A percentile compares a stretch with the other conserved stretches of the same genome.
Conservation (phyloP, 2,329 filamentous ascomycete genomes). For the Penicillium sp. region DNA sequence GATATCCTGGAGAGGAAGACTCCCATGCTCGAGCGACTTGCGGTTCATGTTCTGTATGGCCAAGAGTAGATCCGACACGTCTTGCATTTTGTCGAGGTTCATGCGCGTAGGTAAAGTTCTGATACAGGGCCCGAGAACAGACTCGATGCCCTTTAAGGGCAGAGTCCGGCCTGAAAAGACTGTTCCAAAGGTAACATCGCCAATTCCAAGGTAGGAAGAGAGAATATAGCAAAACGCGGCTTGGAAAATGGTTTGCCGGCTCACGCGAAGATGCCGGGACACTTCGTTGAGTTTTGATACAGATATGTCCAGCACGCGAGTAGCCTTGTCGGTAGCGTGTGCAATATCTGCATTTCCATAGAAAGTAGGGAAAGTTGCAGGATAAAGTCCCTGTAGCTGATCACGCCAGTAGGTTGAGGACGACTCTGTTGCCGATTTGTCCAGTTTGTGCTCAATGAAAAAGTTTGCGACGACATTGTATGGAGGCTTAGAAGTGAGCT, state of each 20-base stretch:
- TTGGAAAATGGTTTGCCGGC: conserved; percentile 73
- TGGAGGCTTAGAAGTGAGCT: conserved; percentile 49
- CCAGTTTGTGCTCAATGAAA: conserved; percentile 36
- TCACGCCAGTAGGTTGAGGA: conserved; percentile 69
- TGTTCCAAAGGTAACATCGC: conserved; percentile 72
- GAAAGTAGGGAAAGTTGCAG: conserved; percentile 60
- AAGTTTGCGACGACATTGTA: conserved; percentile 62
- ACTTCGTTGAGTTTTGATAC: conserved; percentile 36
- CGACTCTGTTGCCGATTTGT: conserved; percentile 43
- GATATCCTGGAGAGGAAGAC: conserved; percentile 67
- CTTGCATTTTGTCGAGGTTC: conserved; percentile 54
- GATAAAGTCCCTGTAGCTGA: conserved; percentile 59
- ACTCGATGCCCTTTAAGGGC: conserved; percentile 68
- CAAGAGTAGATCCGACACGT: conserved; percentile 61
- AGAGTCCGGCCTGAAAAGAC: conserved; percentile 80
- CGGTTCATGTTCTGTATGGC: conserved; percentile 66
- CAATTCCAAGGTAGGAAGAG: conserved; percentile 60
- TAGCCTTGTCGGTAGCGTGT: conserved; percentile 28
- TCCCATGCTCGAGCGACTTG: conserved; percentile 62
- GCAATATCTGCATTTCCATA: conserved; percentile 39
- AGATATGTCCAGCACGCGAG: conserved; percentile 37
- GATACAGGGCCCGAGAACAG: conserved; percentile 77
- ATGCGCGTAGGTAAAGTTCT: conserved; percentile 71
- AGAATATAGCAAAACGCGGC: conserved; percentile 67
- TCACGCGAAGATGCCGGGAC: conserved; percentile 50